Evolutionary conservation across 441 rosid genomes (phyloP), one percentile per base, ranked within the genome.

Genomic region (Arabidopsis lyrata): DNA sequence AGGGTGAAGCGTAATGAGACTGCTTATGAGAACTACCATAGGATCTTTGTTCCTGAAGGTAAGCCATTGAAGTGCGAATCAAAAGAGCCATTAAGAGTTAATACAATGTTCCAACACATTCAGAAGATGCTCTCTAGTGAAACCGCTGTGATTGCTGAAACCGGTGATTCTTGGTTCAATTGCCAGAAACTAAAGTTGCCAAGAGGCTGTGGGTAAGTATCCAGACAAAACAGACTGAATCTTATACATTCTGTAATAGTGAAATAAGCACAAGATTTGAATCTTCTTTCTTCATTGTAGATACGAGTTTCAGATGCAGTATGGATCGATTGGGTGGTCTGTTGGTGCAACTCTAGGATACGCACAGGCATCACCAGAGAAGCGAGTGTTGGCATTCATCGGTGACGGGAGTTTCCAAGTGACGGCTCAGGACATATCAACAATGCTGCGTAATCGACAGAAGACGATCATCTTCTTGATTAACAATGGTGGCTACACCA

Each of bases 161-260:
- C 95, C 0, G 95, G 93, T 16, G 95, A 90, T 81, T 90, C 95
- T 5, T 90, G 93, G 91, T 90, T 90, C 66, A 88, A 90, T 59
- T 88, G 96, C 73, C 96, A 85, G 81, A 90, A 90, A 80, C 87
- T 90, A 67, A 86, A 83, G 84, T 67, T 90, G 73, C 95, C 95
- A 0, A 48, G 35, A 55, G 95, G 88, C 68, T 90, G 95, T 45
- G 93, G 96, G 91, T 88, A 57, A 8, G 62, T 34, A 32, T 57
- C 7, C 27, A 16, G 27, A 52, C 6, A 8, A 2, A 24, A 1
- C n/a, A 3, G 3, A 1, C 3, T 18, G 0, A 3, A 53, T 2
- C 38, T 3, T n/a, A 24, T 27, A 54, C 59, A 8, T 31, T 1
- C 27, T 12, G 14, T 6, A 5, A 14, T 54, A 54, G 18, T n/a